Base-by-base conservation (phyloP, 2,329 filamentous ascomycete genomes). In the Lecanicillium sp. region DNA sequence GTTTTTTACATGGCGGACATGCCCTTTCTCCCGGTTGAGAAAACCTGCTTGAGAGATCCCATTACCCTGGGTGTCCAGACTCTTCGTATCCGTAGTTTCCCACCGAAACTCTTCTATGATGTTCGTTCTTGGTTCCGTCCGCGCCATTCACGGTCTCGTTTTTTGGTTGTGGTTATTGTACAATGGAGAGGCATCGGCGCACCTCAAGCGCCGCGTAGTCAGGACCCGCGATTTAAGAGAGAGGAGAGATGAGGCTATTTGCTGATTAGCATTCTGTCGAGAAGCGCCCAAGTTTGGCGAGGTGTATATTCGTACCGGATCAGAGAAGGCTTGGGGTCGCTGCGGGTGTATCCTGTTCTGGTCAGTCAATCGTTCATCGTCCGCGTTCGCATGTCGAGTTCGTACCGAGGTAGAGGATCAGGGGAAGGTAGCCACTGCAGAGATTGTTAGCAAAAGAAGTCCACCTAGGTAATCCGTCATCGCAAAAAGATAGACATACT, bases 361-460 rank as follows among this genome's bases (percentile, higher is more conserved):
- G 51, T 68, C 46, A 67, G 61, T 61, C 47, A 43, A 20, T 23
- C 49, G 44, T 44, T 47, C 19, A 23, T 14, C 9, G 15, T 41
- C 39, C 29, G 32, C 35, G 21, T 19, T 17, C 15, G 23, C 5
- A n/a, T 17, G 27, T 49, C 37, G 17, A 41, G 27, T 49, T 30
- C 66, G 62, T 83, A 93, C 88, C 93, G 61, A 98, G 85, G 70
- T 97, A 98, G 68, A 98, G 79, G 67, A 98, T 94, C 69, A 98
- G 71, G 60, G 93, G 93, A 51, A 98, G 81, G 71, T 97, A 98
- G 67, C 93, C 93, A 77, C 89, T 94, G 60, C 44, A 48, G 45
- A 37, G 44, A 24, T 46, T 42, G 62, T 77, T 56, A 76, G 68
- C 54, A 52, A 43, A 8, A 5, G 17, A 43, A 15, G n/a, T 11